These are phyloP conservation scores for Penicillium sclerotigenum DNA, from an alignment of 2,329 filamentous ascomycete genomes.

Conservation along the genomic window DNA sequence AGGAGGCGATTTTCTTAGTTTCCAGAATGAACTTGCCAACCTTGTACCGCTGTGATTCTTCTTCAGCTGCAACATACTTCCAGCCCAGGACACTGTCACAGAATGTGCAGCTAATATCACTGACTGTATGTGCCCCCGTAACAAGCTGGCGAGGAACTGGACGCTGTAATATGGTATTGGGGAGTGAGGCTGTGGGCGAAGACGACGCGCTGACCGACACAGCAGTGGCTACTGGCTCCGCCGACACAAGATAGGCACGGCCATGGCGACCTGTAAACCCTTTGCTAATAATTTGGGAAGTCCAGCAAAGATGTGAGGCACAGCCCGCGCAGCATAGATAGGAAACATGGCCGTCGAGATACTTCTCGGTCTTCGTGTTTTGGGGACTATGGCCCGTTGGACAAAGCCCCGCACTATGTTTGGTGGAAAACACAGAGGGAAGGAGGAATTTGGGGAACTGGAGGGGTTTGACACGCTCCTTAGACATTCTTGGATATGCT, in stretches of 20 bases:
- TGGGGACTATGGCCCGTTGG: constrained; percentile 4
- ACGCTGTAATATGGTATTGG: constrained; percentile 58
- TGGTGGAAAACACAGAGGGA: constrained; percentile 45
- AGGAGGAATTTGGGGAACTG: constrained; percentile 53
- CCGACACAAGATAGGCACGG: constrained; percentile 60
- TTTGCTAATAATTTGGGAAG: constrained; percentile 60
- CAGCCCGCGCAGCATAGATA: constrained; percentile 60
- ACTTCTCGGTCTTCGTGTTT: constrained; percentile 25
- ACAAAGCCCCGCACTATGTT: constrained; percentile 14
- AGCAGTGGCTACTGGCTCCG: constrained; percentile 34
- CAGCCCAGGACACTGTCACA: constrained; percentile 59
- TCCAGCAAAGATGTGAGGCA: constrained; percentile 57
- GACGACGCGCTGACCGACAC: constrained; percentile 28
- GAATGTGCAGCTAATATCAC: constrained; percentile 56
- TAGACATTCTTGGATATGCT: constrained; percentile 13
- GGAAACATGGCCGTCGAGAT: constrained; percentile 49
- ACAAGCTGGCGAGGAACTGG: constrained; percentile 59
- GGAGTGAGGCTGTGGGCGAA: constrained; percentile 44
- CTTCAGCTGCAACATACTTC: constrained; percentile 63
- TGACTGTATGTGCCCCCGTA: constrained; percentile 61
- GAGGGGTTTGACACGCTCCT: constrained; percentile 20
- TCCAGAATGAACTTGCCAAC: constrained; percentile 66
- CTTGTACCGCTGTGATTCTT: constrained; percentile 61
- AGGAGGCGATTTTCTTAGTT: constrained; percentile 53
- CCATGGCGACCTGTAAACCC: constrained; percentile 65